Percentiles rank a stretch among this genome's conserved stretches.
phyloP scores from a whole-genome alignment of 2,329 filamentous ascomycete genomes.

The Sphaerulina vaccinii region DNA sequence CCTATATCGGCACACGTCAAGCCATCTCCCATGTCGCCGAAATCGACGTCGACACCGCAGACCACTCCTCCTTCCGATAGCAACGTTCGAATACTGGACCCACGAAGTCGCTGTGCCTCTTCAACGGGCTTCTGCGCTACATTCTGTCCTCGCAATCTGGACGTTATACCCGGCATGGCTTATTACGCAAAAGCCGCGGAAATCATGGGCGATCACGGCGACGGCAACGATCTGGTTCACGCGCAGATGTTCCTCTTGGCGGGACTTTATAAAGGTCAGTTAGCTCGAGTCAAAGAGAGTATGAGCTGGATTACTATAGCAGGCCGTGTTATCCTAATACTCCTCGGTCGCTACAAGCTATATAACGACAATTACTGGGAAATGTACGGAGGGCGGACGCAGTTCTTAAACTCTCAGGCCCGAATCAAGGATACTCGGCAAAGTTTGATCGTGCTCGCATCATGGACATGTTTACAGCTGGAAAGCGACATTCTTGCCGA shows the following conservation, averaged over 20 bases:
- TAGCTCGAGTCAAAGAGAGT: conserved; percentile 83
- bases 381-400: conserved; percentile 37
- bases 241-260: conserved; percentile 83
- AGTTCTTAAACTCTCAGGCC: conserved; percentile 30
- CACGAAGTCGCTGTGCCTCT: conserved; percentile 34
- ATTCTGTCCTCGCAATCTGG: conserved; percentile 49
- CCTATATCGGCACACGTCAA: conserved; percentile 34
- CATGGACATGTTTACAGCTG: conserved; percentile 90
- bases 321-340: conserved; percentile 62
- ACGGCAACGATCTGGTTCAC: conserved; percentile 75
- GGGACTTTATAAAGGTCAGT: conserved; percentile 83
- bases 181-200: conserved; percentile 86
- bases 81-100: conserved; percentile 18
- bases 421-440: conserved; percentile 36
- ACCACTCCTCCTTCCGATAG: conserved; percentile 34
- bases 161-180: conserved; percentile 82
- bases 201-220: conserved; percentile 78
- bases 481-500: conserved; percentile 95
- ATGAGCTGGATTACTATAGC: conserved; percentile 67
- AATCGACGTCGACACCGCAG: conserved; percentile 36
- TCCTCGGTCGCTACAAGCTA: conserved; percentile 67
- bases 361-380: conserved; percentile 37
- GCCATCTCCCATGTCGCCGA: conserved; percentile 42
- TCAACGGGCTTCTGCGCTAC: conserved; percentile 28
- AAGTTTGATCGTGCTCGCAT: conserved; percentile 61